Percentiles rank a stretch among this genome's conserved stretches.
Conservation (phyloP, 345 rosid species). For the Populus davidiana region DNA sequence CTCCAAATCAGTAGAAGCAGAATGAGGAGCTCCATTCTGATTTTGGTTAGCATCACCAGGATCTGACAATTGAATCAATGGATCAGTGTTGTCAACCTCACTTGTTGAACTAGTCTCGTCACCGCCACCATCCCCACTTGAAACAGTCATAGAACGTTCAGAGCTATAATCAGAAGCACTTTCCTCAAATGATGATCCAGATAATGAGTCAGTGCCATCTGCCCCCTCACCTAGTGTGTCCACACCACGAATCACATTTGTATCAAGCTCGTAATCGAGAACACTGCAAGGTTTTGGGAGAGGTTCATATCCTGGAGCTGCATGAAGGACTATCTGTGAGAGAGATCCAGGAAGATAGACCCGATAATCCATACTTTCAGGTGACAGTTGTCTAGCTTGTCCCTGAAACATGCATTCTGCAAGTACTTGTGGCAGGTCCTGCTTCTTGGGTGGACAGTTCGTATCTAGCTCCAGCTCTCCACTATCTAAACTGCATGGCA, state of each 20-base stretch:
- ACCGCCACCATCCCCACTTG: conserved; percentile 38
- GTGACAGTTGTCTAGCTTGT: conserved; percentile 41
- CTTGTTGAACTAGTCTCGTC: conserved; percentile 44
- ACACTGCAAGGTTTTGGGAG: conserved; percentile 88
- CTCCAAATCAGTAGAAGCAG: conserved; percentile 39
- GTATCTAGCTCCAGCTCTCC: conserved; percentile 38
- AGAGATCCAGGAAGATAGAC: conserved; percentile 95
- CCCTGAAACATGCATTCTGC: conserved; percentile 56
- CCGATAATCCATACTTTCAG: conserved; percentile 46
- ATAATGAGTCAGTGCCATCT: conserved; percentile 40
- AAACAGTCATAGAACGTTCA: conserved; percentile 45
- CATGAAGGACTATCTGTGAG: conserved; percentile 94
- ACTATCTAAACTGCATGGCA: conserved; percentile 36
- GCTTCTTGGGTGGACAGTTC: conserved; percentile 33
- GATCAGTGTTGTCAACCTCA: conserved; percentile 47
- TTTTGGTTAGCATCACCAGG: conserved; percentile 7
- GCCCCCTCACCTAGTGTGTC: conserved; percentile 32
- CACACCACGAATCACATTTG: conserved; percentile 23
- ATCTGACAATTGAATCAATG: conserved; percentile 77
- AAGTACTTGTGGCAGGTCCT: conserved; percentile 38
- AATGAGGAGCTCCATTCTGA: conserved; percentile 14
- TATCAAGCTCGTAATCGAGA: conserved; percentile 41
- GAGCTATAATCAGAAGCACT: conserved; percentile 68
- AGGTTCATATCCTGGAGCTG: conserved; percentile 99
- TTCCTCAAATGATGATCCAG: conserved; percentile 63